Conservation (phyloP, 257 asterid genomes). For the Fraxinus americana region DNA sequence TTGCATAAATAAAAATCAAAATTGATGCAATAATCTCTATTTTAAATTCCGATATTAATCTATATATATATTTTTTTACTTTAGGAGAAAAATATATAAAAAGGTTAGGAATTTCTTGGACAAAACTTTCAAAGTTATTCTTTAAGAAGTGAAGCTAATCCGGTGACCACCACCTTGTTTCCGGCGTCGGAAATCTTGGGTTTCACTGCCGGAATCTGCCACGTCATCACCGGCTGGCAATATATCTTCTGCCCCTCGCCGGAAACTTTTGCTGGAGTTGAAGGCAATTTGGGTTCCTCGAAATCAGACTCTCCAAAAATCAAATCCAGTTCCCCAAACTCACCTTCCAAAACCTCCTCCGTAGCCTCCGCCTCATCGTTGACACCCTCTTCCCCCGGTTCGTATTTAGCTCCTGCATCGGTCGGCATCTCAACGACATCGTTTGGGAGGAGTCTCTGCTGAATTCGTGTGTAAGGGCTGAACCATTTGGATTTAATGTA, state of each 20-base stretch:
- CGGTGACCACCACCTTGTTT: slow-evolving; percentile 60
- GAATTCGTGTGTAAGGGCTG: slow-evolving; percentile 33
- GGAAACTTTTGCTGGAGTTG: slow-evolving; percentile 36
- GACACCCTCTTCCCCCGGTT: slow-evolving; percentile 12
- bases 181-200: slow-evolving; percentile 57
- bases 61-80: slow-evolving; percentile 31
- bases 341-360: slow-evolving; percentile 30
- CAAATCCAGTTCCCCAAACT: slow-evolving; percentile 62
- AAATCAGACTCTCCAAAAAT: slow-evolving; percentile 54
- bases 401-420: slow-evolving; percentile 11
- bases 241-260: slow-evolving; percentile 27
- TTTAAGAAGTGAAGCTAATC: slow-evolving; percentile 80
- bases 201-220: slow-evolving; percentile 82
- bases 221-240: slow-evolving; percentile 36
- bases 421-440: slow-evolving; percentile 19
- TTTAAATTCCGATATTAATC: slow-evolving; percentile 22
- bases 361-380: slow-evolving; percentile 27
- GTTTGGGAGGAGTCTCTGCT: slow-evolving; percentile 24
- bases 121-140: slow-evolving; percentile 50
- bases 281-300: slow-evolving; percentile 14
- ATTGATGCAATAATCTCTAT: slow-evolving; percentile 17
- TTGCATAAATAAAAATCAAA: background rate
- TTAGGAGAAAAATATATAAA: background rate
- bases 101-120: slow-evolving; percentile 31
- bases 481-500: slow-evolving; percentile 52